Conservation (phyloP, 2,329 filamentous ascomycete species). For the Colletotrichum shisoi region DNA sequence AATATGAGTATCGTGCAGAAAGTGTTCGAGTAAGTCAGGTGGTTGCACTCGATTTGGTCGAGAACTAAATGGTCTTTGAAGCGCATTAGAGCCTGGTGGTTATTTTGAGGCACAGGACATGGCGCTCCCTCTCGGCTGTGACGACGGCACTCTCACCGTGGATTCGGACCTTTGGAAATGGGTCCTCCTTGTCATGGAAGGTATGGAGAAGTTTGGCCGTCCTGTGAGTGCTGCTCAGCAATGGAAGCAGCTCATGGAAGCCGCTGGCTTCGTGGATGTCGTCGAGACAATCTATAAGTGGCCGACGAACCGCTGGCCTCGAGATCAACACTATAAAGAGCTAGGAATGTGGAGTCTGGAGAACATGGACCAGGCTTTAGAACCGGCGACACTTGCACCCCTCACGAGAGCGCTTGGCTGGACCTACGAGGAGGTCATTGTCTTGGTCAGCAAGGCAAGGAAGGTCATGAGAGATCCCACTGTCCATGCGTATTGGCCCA, state of each 20-base stretch:
- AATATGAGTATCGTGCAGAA: constrained; percentile 17
- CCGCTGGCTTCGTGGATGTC: constrained; percentile 28
- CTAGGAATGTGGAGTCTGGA: constrained; percentile 40
- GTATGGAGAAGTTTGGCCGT: constrained; percentile 45
- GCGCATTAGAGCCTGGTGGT: constrained; percentile 47
- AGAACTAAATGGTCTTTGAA: constrained; percentile 41
- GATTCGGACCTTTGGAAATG: constrained; percentile 45
- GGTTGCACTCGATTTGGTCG: neutral
- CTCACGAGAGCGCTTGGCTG: constrained; percentile 51
- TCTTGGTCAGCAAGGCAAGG: constrained; percentile 41
- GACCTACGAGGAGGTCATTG: constrained; percentile 44
- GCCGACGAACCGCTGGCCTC: constrained; percentile 41
- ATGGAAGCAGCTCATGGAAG: constrained; percentile 42
- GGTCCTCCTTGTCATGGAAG: constrained; percentile 45
- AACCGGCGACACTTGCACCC: constrained; percentile 49
- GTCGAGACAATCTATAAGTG: constrained; percentile 24
- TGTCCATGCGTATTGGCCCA: constrained; percentile 43
- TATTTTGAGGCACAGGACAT: constrained; percentile 48
- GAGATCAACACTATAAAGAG: constrained; percentile 37
- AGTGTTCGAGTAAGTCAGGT: neutral
- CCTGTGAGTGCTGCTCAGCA: constrained; percentile 45
- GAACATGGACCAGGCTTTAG: constrained; percentile 46
- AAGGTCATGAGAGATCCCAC: constrained; percentile 42
- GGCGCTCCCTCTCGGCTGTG: constrained; percentile 43
- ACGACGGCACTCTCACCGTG: constrained; percentile 46